phyloP scores from a whole-genome alignment of 768 basidiomycete genomes.

The Trametopsis cervina region DNA sequence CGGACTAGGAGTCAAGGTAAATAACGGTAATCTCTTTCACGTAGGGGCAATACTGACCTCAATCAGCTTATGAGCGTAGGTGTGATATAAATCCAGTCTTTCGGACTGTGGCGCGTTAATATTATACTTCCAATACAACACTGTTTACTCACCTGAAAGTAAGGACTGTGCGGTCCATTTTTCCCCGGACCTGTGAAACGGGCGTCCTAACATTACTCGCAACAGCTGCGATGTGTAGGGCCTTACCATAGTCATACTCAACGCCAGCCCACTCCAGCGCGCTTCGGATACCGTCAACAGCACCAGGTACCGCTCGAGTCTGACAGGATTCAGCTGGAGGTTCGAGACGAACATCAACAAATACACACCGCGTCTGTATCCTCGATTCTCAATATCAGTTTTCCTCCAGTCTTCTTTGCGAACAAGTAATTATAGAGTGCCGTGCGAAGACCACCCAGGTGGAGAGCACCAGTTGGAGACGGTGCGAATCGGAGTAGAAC shows the following conservation, averaged over 20 bases:
- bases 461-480: slow-evolving; percentile 90
- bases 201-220: too few relatives aligned
- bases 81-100: slow-evolving; percentile 76
- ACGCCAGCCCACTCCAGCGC: slow-evolving; percentile 89
- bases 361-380: slow-evolving; percentile 86
- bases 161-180: slow-evolving; percentile 74
- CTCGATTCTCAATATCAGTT: slow-evolving; percentile 90
- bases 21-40: neutral
- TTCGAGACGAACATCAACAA: neutral
- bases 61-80: slow-evolving; percentile 66
- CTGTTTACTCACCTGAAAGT: slow-evolving; percentile 59
- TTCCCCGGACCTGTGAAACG: slow-evolving; percentile 60
- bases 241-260: slow-evolving; percentile 82
- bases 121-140: neutral
- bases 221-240: too few relatives aligned
- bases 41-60: slow-evolving; percentile 41
- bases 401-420: slow-evolving; percentile 74
- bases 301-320: slow-evolving; percentile 76
- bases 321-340: slow-evolving; percentile 25
- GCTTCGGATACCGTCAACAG: slow-evolving; percentile 72
- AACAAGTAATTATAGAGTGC: slow-evolving; percentile 90
- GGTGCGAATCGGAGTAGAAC: slow-evolving; percentile 88
- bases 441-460: slow-evolving; percentile 91
- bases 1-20: slow-evolving; percentile 42
- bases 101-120: slow-evolving; percentile 55